Evolutionary conservation across 73 alveolate genomes (phyloP).

Genomic region (Paramecium pentaurelia): DNA sequence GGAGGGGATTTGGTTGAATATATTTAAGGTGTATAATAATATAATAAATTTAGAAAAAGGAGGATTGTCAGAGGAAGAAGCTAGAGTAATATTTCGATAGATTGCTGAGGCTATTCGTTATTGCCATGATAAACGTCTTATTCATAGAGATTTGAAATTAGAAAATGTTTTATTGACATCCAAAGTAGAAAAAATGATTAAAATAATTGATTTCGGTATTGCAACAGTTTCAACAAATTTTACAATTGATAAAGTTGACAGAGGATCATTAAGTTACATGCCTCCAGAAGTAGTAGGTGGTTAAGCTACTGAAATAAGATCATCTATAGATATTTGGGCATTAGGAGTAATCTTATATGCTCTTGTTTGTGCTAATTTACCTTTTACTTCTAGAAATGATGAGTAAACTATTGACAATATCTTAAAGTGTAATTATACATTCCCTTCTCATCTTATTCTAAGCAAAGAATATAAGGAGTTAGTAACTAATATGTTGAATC

Average conservation of each 20-base stretch:
- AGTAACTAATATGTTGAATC: background rate
- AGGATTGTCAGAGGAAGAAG: slow-evolving; percentile 69
- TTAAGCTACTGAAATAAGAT: background rate
- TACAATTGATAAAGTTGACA: slow-evolving; percentile 29
- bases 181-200: slow-evolving; percentile 74
- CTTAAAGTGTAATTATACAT: background rate
- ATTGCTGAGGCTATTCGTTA: slow-evolving; percentile 75
- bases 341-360: slow-evolving; percentile 58
- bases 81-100: slow-evolving; percentile 72
- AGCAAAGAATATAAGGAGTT: slow-evolving; percentile 48
- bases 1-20: slow-evolving; percentile 90
- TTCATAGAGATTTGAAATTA: slow-evolving; percentile 84
- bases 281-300: slow-evolving; percentile 55
- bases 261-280: slow-evolving; percentile 59
- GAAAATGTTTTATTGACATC: slow-evolving; percentile 83
- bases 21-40: slow-evolving; percentile 43
- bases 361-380: slow-evolving; percentile 39
- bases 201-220: slow-evolving; percentile 97
- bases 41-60: slow-evolving; percentile 63
- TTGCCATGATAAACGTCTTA: slow-evolving; percentile 75
- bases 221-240: slow-evolving; percentile 40
- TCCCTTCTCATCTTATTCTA: slow-evolving; percentile 6
- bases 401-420: slow-evolving; percentile 44
- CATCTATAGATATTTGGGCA: slow-evolving; percentile 57
- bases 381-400: slow-evolving; percentile 35